Evolutionary conservation across 495 filamentous ascomycete species (phyloP).

Genomic region (Evernia prunastri): DNA sequence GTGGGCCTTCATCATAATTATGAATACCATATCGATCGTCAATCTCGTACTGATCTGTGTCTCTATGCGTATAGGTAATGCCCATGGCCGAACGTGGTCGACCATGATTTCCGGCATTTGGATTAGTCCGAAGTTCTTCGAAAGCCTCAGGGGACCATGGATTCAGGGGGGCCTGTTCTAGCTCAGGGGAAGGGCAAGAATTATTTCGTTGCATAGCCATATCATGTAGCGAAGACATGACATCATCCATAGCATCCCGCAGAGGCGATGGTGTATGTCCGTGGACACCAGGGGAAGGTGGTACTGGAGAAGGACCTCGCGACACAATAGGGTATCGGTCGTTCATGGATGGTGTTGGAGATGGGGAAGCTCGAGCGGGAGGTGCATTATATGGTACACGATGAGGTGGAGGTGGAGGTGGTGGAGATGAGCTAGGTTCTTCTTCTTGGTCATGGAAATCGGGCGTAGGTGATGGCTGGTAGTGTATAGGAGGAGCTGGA

Average conservation of each 20-base stretch:
- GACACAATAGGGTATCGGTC: constrained; percentile 42
- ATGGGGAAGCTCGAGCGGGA: constrained; percentile 28
- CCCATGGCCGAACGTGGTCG: constrained; percentile 71
- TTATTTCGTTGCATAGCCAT: constrained; percentile 61
- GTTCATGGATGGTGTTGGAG: constrained; percentile 44
- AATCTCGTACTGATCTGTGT: constrained; percentile 1
- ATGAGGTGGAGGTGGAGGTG: constrained; percentile 35
- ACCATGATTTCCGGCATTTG: constrained; percentile 28
- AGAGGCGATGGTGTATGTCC: constrained; percentile 86
- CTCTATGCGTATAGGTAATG: constrained; percentile 34
- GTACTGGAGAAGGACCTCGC: constrained; percentile 54
- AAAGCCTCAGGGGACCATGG: constrained; percentile 93
- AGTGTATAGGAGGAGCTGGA: constrained; percentile 29
- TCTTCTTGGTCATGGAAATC: constrained; percentile 38
- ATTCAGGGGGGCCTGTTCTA: constrained; percentile 51
- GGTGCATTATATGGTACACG: constrained; percentile 30
- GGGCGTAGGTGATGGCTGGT: constrained; percentile 29
- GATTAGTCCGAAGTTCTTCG: constrained; percentile 48
- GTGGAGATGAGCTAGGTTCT: constrained; percentile 28
- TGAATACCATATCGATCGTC: constrained; percentile 40
- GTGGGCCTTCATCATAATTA: constrained; percentile 52
- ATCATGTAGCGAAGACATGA: constrained; percentile 91
- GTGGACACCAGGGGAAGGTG: constrained; percentile 55
- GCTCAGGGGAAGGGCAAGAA: constrained; percentile 38
- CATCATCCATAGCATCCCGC: constrained; percentile 92